Evolutionary conservation across 1,284 basidiomycete species (phyloP).

Genomic region (Rhodotorula sp.): DNA sequence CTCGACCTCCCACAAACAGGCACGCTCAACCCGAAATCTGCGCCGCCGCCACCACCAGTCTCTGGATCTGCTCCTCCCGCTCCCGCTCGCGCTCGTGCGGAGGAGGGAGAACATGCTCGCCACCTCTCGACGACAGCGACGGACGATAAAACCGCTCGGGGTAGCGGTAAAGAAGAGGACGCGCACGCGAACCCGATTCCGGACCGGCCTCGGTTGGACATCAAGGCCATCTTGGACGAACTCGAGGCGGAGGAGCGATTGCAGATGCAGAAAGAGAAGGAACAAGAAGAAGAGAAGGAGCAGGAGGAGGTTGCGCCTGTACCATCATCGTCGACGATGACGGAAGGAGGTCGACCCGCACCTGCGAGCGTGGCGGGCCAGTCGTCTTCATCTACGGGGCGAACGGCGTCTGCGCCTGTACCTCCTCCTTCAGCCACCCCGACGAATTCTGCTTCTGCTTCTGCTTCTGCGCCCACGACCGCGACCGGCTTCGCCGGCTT

Average conservation of each 20-base stretch:
- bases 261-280: neutral
- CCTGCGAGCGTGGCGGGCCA: too few species aligned
- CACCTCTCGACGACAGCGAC: neutral
- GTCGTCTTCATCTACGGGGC: neutral
- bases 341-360: too few species aligned
- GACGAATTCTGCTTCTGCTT: neutral
- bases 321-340: neutral
- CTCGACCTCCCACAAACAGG: too few species aligned
- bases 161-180: too few species aligned
- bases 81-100: neutral
- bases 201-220: conserved; percentile 14
- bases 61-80: neutral
- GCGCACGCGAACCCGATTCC: neutral
- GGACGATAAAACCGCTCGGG: too few species aligned
- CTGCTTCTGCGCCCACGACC: neutral
- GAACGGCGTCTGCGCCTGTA: neutral
- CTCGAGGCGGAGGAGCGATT: conserved; percentile 28
- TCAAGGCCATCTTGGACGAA: conserved; percentile 34
- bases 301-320: neutral
- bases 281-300: neutral
- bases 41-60: too few species aligned
- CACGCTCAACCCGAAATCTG: too few species aligned
- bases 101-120: too few species aligned
- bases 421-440: neutral
- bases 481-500: conserved; percentile 21